phyloP scores from a whole-genome alignment of 345 rosid species.

The Erucastrum elatum region DNA sequence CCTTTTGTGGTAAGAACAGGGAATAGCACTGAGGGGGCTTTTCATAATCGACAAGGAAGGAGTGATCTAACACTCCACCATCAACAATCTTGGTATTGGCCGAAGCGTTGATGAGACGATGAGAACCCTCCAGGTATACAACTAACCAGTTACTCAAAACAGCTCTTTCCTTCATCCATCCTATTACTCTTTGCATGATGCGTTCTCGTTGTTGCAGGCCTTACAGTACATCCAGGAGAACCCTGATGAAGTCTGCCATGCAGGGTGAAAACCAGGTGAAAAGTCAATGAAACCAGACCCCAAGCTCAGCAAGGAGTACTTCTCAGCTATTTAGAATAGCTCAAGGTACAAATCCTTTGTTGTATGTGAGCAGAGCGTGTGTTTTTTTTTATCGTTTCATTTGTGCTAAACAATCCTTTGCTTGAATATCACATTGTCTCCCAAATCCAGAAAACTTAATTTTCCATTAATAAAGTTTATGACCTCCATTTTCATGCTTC shows the following conservation, averaged over 20 bases:
- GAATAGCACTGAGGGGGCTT: conserved; percentile 91
- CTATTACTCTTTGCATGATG: background rate
- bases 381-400: background rate
- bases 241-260: conserved; percentile 98
- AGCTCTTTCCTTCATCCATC: background rate
- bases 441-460: background rate
- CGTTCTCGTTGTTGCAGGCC: conserved; percentile 55
- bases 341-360: conserved; percentile 31
- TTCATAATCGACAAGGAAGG: conserved; percentile 98
- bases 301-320: conserved; percentile 91
- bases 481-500: background rate
- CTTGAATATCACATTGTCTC: conserved; percentile 12
- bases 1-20: conserved; percentile 47
- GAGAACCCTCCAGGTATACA: conserved; percentile 93
- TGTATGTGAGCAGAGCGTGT: conserved; percentile 31
- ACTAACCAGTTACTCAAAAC: background rate
- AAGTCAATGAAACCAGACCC: conserved; percentile 99
- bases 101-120: conserved; percentile 94
- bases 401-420: conserved; percentile 27
- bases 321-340: conserved; percentile 55
- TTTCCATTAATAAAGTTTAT: conserved; percentile 2
- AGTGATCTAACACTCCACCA: conserved; percentile 92
- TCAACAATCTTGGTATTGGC: conserved; percentile 95
- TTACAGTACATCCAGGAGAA: conserved; percentile 93
- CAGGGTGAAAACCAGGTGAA: conserved; percentile 99